Conservation (phyloP, 108 stramenopile genomes). For the Seminavis robusta region DNA sequence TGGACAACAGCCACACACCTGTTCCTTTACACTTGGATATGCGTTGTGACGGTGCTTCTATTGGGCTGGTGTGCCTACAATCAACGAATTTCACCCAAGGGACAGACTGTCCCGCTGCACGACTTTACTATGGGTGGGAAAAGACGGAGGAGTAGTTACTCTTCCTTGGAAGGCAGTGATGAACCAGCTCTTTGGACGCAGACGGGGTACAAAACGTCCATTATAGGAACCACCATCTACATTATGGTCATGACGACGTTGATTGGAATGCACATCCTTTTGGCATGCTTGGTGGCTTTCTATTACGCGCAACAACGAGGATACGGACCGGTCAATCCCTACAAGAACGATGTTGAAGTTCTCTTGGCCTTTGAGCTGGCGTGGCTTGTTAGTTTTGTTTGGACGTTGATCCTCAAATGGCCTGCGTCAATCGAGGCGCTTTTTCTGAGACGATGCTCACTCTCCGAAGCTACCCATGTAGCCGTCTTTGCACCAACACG, state of each 20-base stretch:
- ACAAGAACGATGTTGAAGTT: constrained; percentile 47
- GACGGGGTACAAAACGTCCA: constrained; percentile 48
- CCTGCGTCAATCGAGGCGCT: constrained; percentile 34
- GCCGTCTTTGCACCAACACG: constrained; percentile 28
- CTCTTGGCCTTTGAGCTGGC: constrained; percentile 48
- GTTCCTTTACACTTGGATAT: constrained; percentile 32
- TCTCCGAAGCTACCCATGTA: constrained; percentile 38
- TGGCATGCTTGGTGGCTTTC: background rate
- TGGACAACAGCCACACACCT: no score
- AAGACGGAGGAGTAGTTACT: no score
- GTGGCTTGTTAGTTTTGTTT: constrained; percentile 27
- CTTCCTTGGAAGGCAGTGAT: no score
- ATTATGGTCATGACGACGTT: constrained; percentile 27
- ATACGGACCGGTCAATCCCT: constrained; percentile 23
- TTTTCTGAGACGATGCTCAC: constrained; percentile 42
- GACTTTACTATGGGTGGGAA: no score
- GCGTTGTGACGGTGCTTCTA: constrained; percentile 27
- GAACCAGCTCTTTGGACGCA: no score
- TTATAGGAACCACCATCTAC: constrained; percentile 44
- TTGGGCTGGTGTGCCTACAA: constrained; percentile 51
- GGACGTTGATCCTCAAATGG: constrained; percentile 3
- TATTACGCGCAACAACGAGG: constrained; percentile 3
- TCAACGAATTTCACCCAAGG: constrained; percentile 18
- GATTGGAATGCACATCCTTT: constrained; percentile 10
- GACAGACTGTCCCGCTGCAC: constrained; percentile 6